Evolutionary conservation across 768 basidiomycete species (phyloP).

Genomic region (Amanita phalloides): DNA sequence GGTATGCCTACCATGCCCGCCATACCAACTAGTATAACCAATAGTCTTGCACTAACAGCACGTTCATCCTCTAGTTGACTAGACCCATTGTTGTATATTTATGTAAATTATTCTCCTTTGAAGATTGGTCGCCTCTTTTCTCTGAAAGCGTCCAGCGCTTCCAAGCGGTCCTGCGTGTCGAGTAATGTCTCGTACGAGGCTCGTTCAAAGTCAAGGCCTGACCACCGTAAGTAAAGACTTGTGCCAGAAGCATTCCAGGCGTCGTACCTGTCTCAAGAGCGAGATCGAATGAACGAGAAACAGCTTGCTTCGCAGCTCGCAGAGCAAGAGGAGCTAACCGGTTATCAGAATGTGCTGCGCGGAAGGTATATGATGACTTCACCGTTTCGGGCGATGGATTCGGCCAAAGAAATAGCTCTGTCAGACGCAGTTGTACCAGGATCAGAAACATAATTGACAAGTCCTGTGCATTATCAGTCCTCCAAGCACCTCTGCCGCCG

Average conservation of each 20-base stretch:
- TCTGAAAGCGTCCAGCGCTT: slow-evolving; percentile 80
- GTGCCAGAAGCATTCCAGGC: not conserved
- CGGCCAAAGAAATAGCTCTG: slow-evolving; percentile 58
- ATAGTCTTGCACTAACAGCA: slow-evolving; percentile 34
- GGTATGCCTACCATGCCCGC: slow-evolving; percentile 46
- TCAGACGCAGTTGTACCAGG: slow-evolving; percentile 54
- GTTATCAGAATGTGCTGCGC: not conserved
- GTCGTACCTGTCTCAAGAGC: slow-evolving; percentile 61
- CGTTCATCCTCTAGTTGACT: not conserved
- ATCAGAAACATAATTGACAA: slow-evolving; percentile 72
- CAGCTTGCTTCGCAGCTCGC: slow-evolving; percentile 79
- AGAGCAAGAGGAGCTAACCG: slow-evolving; percentile 71
- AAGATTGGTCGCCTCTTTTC: slow-evolving; percentile 76
- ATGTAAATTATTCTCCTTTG: slow-evolving; percentile 54
- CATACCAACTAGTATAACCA: slow-evolving; percentile 34
- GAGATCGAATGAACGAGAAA: slow-evolving; percentile 71
- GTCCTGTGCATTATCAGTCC: slow-evolving; percentile 34
- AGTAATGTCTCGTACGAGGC: slow-evolving; percentile 77
- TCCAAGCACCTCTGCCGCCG: not conserved
- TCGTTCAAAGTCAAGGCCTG: slow-evolving; percentile 88
- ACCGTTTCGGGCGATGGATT: slow-evolving; percentile 63
- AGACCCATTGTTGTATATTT: slow-evolving; percentile 6
- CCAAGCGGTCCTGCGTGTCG: slow-evolving; percentile 61
- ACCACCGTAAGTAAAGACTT: not conserved
- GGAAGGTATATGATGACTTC: slow-evolving; percentile 8